These are phyloP conservation scores for Melastoma candidum DNA, from an alignment of 441 rosid species.

Conservation along the genomic window DNA sequence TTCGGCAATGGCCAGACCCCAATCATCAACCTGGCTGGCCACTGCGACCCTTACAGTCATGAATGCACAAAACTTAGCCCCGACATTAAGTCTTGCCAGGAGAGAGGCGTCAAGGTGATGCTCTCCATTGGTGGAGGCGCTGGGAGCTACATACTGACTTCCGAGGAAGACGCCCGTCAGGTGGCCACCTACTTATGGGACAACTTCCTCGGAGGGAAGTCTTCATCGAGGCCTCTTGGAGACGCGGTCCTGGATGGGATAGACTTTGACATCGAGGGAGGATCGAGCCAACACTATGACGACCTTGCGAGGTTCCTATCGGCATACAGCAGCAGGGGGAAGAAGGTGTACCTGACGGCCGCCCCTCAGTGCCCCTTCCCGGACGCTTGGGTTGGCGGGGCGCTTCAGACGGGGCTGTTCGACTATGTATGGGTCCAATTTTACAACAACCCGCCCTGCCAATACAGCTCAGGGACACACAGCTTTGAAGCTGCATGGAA, in stretches of 20 bases:
- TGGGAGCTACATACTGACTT: neutral
- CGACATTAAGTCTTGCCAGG: neutral
- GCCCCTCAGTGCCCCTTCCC: no score
- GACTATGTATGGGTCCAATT: constrained; percentile 10
- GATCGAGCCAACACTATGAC: constrained; percentile 2
- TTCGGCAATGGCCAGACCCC: neutral
- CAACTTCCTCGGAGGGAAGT: neutral
- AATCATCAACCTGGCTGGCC: neutral
- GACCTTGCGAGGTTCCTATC: constrained; percentile 4
- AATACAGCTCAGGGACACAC: neutral
- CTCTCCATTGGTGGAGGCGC: neutral
- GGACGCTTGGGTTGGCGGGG: neutral
- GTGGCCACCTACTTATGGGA: neutral
- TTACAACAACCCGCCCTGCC: constrained; percentile 8
- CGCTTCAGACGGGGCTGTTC: constrained; percentile 6
- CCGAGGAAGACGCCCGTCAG: neutral
- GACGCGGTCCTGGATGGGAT: neutral
- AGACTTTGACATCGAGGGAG: constrained; percentile 5
- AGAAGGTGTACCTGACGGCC: no score
- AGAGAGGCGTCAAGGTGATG: neutral
- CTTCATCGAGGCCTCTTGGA: neutral
- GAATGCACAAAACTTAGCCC: neutral
- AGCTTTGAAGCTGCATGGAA: constrained; percentile 1
- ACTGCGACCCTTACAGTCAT: neutral
- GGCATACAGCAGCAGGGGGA: neutral